Evolutionary conservation across 495 filamentous ascomycete species (phyloP), one percentile per base, ranked within the genome.

Genomic region (Hypoxylon lienhwacheense): DNA sequence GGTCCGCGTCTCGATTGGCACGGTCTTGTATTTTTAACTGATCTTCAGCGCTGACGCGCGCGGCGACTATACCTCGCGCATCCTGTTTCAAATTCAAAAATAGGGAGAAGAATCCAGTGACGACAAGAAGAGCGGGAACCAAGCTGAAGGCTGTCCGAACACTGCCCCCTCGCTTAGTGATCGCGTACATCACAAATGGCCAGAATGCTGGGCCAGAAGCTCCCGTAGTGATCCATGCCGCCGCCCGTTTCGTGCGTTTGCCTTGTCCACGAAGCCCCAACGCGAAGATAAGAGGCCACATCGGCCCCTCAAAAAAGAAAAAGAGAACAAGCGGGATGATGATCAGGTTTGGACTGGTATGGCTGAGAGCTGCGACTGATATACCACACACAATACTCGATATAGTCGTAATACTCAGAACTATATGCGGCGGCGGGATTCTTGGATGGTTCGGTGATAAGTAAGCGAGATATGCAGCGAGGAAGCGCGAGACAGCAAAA

Each of bases 281-380:
- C 2, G 82, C 77, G 69, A 86, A 87, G 44, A 88, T 82, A 5
- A 86, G 80, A 0, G 87, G 85, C 75, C 85, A 90, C 67, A 86
- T 79, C 40, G 78, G 81, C 2, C 81, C 83, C 66, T 88, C 87
- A 59, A 83, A 84, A 67, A 87, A 83, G 53, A 86, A 78, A 43
- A 86, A 83, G 4, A 89, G 55, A 35, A 81, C 68, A 4, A 84
- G 65, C 35, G 86, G 79, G 5, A 79, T 76, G 15, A 83, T 68
- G 19, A 84, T 76, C 11, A 80, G 59, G 45, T 77, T 75, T 0
- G 81, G 75, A 24, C 77, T 70, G 0, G 73, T 61, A 1, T 75
- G 73, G 5, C 70, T 63, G 17, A 81, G 69, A 47, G 83, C 80
- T 26, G 82, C 71, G 24, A 69, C 65, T 20, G 74, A 35, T 15